These are phyloP conservation scores for Nakaseomyces kungkrabaensis DNA, from an alignment of 1,139 yeast genomes.

Conservation along the genomic window DNA sequence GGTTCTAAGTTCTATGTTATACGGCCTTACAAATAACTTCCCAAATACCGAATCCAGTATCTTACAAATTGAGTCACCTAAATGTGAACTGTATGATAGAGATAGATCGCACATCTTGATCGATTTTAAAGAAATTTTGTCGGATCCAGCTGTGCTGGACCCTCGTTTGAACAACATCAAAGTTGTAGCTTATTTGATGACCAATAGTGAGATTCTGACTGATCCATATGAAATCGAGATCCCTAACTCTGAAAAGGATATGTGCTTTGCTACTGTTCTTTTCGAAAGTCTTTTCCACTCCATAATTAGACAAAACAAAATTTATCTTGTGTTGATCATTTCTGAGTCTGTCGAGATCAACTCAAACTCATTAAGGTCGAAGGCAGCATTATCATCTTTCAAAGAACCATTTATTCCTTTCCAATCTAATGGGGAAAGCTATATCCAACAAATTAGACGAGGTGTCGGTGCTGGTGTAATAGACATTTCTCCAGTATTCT, in stretches of 20 bases:
- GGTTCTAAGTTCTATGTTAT: conserved; percentile 58
- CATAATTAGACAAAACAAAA: conserved; percentile 51
- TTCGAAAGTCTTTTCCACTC: conserved; percentile 71
- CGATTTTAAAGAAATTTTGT: conserved; percentile 64
- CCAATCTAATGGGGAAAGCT: conserved; percentile 10
- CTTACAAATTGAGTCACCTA: conserved; percentile 35
- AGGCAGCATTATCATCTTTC: conserved; percentile 11
- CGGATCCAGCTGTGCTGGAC: conserved; percentile 46
- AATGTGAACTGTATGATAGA: conserved; percentile 38
- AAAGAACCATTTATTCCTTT: conserved; percentile 19
- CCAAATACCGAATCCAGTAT: conserved; percentile 40
- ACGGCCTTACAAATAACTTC: conserved; percentile 66
- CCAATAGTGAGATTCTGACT: conserved; percentile 54
- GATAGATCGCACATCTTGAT: conserved; percentile 65
- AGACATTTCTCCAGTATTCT: conserved; percentile 71
- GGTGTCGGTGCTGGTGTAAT: conserved; percentile 88
- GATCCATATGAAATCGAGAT: conserved; percentile 73
- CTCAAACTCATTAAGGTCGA: background rate
- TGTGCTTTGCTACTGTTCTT: conserved; percentile 41
- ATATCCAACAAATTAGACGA: conserved; percentile 46
- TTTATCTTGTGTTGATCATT: conserved; percentile 58
- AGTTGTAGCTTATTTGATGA: conserved; percentile 65
- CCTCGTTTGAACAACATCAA: conserved; percentile 62
- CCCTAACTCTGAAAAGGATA: conserved; percentile 45
- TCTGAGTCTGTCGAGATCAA: conserved; percentile 46